A percentile compares a stretch with the other conserved stretches of the same genome.
These are phyloP conservation scores for Phialophora tarda DNA, from an alignment of 2,329 filamentous ascomycete species.

Conservation along the genomic window DNA sequence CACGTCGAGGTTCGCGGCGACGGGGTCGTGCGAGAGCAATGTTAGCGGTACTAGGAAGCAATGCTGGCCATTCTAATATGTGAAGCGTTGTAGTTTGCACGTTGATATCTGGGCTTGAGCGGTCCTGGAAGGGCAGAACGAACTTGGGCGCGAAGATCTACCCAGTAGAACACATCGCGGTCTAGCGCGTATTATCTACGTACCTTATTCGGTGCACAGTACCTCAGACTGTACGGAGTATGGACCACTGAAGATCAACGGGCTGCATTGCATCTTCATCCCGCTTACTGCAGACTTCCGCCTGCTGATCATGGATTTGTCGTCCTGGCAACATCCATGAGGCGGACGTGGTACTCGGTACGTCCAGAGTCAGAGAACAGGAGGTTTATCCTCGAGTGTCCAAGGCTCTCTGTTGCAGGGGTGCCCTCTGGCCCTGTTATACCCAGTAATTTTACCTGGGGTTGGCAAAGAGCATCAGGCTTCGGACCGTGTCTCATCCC, in stretches of 20 bases:
- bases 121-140: neutral
- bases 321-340: neutral
- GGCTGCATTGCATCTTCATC: too few relatives aligned
- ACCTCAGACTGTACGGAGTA: too few relatives aligned
- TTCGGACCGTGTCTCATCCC: neutral
- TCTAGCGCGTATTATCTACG: too few relatives aligned
- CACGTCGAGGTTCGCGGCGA: too few relatives aligned
- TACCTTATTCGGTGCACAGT: too few relatives aligned
- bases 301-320: neutral
- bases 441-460: neutral
- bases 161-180: neutral
- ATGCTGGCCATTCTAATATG: neutral
- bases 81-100: neutral
- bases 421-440: neutral
- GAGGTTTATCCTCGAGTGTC: neutral
- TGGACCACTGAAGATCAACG: too few relatives aligned
- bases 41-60: neutral
- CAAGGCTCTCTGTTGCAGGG: neutral
- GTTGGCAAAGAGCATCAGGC: neutral
- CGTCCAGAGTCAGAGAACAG: neutral
- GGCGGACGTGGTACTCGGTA: neutral
- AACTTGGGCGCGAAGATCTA: neutral
- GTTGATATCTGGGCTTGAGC: neutral
- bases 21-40: too few relatives aligned
- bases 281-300: neutral